Base-by-base conservation (phyloP, 164 flowering plant species). In the Liquidambar formosana region DNA sequence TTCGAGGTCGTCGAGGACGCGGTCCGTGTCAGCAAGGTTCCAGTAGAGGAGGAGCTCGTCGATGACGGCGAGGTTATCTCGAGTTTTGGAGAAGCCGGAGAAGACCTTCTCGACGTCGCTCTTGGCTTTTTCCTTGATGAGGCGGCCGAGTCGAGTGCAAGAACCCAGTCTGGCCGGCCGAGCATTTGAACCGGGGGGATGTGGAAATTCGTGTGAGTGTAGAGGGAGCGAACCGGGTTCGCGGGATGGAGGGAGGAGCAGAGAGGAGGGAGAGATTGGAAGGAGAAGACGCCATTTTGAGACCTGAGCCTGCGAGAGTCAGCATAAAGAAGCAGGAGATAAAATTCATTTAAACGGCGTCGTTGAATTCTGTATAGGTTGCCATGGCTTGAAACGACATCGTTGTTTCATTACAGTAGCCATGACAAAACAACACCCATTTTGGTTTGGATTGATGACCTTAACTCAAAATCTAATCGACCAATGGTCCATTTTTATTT, bases 1-100 rank as follows among this genome's bases (percentile, higher is more conserved):
- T 84, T 94, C 97, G 52, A 94, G 91, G 25, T 94, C 96, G 49
- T 94, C 99, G 43, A 94, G 85, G 62, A 92, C 92, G n/a, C 89
- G 83, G 63, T 94, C 99, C 27, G 99, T 92, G 16, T 94, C 97
- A 19, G 92, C 81, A 58, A 94, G 85, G 75, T 92, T 95, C 97
- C 97, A 95, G 82, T 83, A 92, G 19, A 92, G 79, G 28, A 95
- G 86, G 26, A 95, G 94, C 78, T 92, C 97, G 53, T 94, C 97
- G 61, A 94, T 80, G 63, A 92, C 99, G 49, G 97, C 93, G 65
- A 94, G 94, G 48, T 92, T 92, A 69, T 87, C 89, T 61, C 98
- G 72, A 28, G 98, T 94, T 70, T 92, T 94, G 43, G 98, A 81
- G 79, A 94, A 94, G 15, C 98, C 98, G 5, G 94, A 88, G 82